A percentile compares a stretch with the other conserved stretches of the same genome.
These are phyloP conservation scores for Grosmannia serpens DNA, from an alignment of 2,329 filamentous ascomycete species.

Conservation along the genomic window DNA sequence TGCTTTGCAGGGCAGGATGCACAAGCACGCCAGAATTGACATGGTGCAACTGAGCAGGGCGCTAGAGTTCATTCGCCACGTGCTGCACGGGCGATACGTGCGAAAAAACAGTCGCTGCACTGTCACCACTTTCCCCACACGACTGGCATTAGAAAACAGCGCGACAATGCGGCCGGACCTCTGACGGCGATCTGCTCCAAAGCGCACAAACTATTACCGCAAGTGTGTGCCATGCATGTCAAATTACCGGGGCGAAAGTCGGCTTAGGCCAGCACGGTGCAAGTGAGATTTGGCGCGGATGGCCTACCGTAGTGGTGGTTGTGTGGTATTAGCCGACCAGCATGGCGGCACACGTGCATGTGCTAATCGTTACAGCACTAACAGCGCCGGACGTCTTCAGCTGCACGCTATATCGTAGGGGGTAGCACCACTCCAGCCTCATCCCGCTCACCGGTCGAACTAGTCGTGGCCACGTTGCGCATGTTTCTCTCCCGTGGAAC, in stretches of 20 bases:
- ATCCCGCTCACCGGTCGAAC: constrained; percentile 1
- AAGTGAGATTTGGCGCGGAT: neutral
- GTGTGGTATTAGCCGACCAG: neutral
- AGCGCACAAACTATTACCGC: neutral
- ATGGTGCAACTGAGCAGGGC: too few relatives aligned
- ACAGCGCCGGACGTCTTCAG: neutral
- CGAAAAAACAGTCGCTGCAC: too few relatives aligned
- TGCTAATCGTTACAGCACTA: constrained; percentile 3
- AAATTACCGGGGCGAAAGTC: neutral
- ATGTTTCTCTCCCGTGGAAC: neutral
- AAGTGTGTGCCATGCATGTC: neutral
- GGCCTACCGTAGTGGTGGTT: neutral
- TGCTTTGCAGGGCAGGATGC: too few relatives aligned
- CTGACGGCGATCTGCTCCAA: neutral
- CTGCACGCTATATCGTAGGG: constrained; percentile 1
- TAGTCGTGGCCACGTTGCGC: neutral
- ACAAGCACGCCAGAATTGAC: too few relatives aligned
- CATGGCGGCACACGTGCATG: neutral
- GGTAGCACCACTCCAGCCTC: constrained; percentile 3
- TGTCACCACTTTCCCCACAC: too few relatives aligned
- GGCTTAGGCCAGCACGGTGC: neutral
- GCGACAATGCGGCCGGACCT: too few relatives aligned
- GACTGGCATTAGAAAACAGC: too few relatives aligned
- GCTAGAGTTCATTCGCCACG: too few relatives aligned
- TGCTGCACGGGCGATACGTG: too few relatives aligned